Conservation (phyloP, 169 alveolate species). For the Amoebophrya sp. region DNA sequence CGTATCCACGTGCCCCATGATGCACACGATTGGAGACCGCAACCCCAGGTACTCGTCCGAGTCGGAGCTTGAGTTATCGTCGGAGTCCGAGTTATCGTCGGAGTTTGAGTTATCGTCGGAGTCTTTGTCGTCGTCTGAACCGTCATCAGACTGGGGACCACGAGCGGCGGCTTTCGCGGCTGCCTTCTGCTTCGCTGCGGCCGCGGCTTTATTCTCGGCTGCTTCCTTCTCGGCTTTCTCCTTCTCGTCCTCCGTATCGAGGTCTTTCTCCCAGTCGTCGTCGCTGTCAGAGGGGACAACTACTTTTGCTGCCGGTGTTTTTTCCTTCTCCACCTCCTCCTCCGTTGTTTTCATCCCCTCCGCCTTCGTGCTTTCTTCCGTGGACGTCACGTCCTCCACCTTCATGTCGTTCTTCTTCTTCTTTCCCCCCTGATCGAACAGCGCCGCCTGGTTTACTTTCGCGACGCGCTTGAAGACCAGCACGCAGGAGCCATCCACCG, state of each 20-base stretch:
- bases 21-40: conserved; percentile 94
- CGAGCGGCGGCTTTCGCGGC: background rate
- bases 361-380: background rate
- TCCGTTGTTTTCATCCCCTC: too few species aligned
- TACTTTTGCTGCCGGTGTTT: background rate
- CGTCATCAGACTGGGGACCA: background rate
- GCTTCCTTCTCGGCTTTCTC: background rate
- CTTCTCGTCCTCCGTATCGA: background rate
- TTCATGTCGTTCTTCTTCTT: background rate
- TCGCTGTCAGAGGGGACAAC: too few species aligned
- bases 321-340: background rate
- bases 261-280: background rate
- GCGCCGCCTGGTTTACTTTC: background rate
- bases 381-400: background rate
- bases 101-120: conserved; percentile 17
- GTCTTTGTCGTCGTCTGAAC: background rate
- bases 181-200: background rate
- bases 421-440: background rate
- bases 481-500: background rate
- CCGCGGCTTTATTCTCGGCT: background rate
- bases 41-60: conserved; percentile 28
- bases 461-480: background rate
- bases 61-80: too few species aligned
- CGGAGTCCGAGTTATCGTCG: conserved; percentile 28
- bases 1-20: conserved; percentile 99